Evolutionary conservation across 2,329 filamentous ascomycete species (phyloP).

Genomic region (Colletotrichum tanaceti): DNA sequence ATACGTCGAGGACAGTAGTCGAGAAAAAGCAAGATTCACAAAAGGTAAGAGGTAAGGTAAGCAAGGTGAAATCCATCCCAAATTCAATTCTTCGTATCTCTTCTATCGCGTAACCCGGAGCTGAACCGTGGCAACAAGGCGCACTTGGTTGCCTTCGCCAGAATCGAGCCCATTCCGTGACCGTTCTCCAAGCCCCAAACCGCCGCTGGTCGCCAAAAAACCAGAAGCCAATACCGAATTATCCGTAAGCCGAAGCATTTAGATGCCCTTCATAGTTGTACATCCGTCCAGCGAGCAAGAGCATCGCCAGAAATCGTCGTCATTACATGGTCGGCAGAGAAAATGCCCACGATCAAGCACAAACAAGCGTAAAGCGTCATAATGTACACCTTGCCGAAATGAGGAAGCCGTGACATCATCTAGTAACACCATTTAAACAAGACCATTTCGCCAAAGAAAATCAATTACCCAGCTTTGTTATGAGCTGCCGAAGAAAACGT

Average conservation of each 20-base stretch:
- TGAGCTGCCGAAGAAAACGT: constrained; percentile 62
- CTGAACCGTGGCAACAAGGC: constrained; percentile 5
- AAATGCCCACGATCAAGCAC: constrained; percentile 15
- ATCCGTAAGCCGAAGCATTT: constrained; percentile 19
- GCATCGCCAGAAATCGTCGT: constrained; percentile 28
- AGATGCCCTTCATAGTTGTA: constrained; percentile 25
- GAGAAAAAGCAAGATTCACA: neutral
- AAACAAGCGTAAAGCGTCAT: constrained; percentile 34
- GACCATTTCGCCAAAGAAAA: constrained; percentile 18
- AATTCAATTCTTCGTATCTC: constrained; percentile 35
- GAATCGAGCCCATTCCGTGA: constrained; percentile 7
- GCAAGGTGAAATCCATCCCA: constrained; percentile 23
- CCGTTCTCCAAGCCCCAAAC: constrained; percentile 3
- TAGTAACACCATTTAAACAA: constrained; percentile 5
- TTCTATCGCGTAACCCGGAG: constrained; percentile 14
- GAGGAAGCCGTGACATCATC: constrained; percentile 29
- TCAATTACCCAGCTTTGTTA: constrained; percentile 31
- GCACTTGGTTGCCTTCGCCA: constrained; percentile 15
- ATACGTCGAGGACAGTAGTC: neutral
- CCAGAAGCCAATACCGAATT: constrained; percentile 8
- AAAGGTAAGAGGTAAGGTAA: no score
- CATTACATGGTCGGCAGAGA: constrained; percentile 32
- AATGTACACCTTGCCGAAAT: constrained; percentile 30
- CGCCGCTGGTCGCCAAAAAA: constrained; percentile 18
- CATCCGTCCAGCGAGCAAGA: constrained; percentile 28